Conservation (phyloP, 2,329 filamentous ascomycete species). For the Hypoxylon sp. region DNA sequence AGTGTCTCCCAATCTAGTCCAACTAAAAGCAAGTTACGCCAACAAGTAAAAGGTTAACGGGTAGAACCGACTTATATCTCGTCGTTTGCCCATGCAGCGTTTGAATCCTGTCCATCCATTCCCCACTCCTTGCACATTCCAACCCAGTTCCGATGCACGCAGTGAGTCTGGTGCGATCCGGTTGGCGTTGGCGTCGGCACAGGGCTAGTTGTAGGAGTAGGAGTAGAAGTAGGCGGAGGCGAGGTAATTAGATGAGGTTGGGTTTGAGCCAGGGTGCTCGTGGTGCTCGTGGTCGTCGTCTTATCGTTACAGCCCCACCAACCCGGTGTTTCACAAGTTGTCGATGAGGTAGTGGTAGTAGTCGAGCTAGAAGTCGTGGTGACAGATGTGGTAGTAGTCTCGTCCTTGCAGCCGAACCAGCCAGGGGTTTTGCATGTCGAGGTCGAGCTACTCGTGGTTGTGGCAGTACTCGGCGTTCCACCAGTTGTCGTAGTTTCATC, state of each 20-base stretch:
- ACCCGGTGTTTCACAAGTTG: conserved; percentile 45
- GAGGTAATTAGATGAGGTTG: conserved; percentile 45
- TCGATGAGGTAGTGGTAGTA: conserved; percentile 52
- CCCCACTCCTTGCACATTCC: conserved; percentile 48
- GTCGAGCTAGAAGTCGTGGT: conserved; percentile 51
- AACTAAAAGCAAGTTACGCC: conserved; percentile 24
- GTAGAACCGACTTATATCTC: conserved; percentile 44
- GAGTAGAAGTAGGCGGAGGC: conserved; percentile 42
- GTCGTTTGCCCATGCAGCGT: conserved; percentile 38
- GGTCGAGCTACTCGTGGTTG: conserved; percentile 60
- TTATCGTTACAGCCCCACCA: conserved; percentile 43
- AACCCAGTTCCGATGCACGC: conserved; percentile 46
- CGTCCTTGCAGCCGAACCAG: conserved; percentile 74
- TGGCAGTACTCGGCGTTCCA: conserved; percentile 56
- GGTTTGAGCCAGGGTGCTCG: conserved; percentile 36
- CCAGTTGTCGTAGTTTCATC: conserved; percentile 70
- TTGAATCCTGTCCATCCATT: conserved; percentile 7
- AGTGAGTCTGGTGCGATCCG: conserved; percentile 40
- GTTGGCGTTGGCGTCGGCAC: conserved; percentile 30
- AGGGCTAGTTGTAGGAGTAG: too few relatives aligned
- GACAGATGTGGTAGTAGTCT: conserved; percentile 54
- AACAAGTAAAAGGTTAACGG: conserved; percentile 10
- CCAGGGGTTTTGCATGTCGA: conserved; percentile 71
- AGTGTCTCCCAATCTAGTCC: conserved; percentile 40
- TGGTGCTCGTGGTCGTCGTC: conserved; percentile 28